Base-by-base conservation (phyloP, 2,329 filamentous ascomycete genomes). In the Rhynchosporium secalis region DNA sequence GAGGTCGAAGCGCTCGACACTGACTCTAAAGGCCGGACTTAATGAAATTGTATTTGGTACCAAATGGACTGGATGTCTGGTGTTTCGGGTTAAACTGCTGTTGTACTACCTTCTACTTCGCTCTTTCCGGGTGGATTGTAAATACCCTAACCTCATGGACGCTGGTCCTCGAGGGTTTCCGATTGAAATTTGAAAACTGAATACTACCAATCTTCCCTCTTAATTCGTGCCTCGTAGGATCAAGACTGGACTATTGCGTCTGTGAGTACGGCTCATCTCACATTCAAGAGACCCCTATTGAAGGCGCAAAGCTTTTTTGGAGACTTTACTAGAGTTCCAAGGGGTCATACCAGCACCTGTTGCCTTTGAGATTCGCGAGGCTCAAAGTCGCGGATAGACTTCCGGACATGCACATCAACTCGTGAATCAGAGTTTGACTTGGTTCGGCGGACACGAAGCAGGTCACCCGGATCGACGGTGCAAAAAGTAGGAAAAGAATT, bases 1-100 rank as follows among this genome's bases (percentile, higher is more conserved):
- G 70, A 71, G 70, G 70, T 72, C 69, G 69, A 72, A 72, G 72
- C 66, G 72, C 71, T 73, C 70, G 71, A 72, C 69, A 72, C 69
- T 72, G 70, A 66, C 67, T 71, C 63, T 68, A 69, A 66, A 70
- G 62, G 64, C 62, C 62, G 64, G 63, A 54, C 62, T 62, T 62
- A 31, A 60, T 60, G 62, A 63, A 65, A 62, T 56, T 63, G 63
- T 59, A 60, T 61, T 40, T 62, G 28, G 52, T 15, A 20, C 61
- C 61, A 60, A 66, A 54, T 13, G 62, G 62, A 61, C 69, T 66
- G 65, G 70, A 52, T 60, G 68, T 69, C 56, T 64, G 68, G 68
- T 65, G 69, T 68, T 51, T n/a, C 51, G 49, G 59, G 20, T 20
- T 20, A 20, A 20, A 33, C 10, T 48, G 8, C 3, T 51, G 62